These are phyloP conservation scores for Clarireedia paspali DNA, from an alignment of 2,329 filamentous ascomycete species.

Conservation along the genomic window DNA sequence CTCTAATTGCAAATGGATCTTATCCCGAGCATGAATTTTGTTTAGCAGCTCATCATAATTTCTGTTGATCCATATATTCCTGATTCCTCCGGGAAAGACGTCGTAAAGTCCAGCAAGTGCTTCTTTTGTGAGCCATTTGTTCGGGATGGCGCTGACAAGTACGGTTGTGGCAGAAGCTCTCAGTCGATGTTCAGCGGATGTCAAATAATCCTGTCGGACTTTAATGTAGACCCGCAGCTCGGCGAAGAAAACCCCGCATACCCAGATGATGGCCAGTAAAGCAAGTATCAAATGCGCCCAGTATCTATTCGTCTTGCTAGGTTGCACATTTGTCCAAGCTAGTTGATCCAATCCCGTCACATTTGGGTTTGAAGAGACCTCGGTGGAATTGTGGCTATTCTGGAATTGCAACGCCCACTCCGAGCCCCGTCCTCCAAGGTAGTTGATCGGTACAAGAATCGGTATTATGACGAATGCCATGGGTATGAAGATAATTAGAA, in stretches of 20 bases:
- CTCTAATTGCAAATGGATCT: conserved; percentile 67
- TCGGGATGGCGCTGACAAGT: conserved; percentile 81
- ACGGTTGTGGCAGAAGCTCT: conserved; percentile 93
- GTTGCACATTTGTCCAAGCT: conserved; percentile 47
- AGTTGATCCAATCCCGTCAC: conserved; percentile 66
- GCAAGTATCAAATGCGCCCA: conserved; percentile 82
- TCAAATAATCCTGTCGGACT: conserved; percentile 88
- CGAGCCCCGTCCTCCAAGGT: conserved; percentile 55
- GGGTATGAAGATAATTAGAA: conserved; percentile 87
- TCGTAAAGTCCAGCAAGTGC: conserved; percentile 81
- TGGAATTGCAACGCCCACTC: conserved; percentile 31
- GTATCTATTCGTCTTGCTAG: conserved; percentile 40
- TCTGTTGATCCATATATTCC: conserved; percentile 94
- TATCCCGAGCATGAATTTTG: conserved; percentile 71
- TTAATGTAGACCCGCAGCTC: conserved; percentile 86
- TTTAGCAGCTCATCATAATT: conserved; percentile 76
- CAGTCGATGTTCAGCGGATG: conserved; percentile 87
- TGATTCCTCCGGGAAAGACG: conserved; percentile 89
- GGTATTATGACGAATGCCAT: conserved; percentile 72
- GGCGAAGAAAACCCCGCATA: conserved; percentile 79
- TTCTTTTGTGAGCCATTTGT: conserved; percentile 81
- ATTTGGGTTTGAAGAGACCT: conserved; percentile 13
- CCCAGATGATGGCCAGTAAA: conserved; percentile 69
- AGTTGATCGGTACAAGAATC: conserved; percentile 80
- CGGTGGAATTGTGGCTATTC: conserved; percentile 27